phyloP scores from a whole-genome alignment of 768 basidiomycete genomes.

The Melanogaster broomeanus region DNA sequence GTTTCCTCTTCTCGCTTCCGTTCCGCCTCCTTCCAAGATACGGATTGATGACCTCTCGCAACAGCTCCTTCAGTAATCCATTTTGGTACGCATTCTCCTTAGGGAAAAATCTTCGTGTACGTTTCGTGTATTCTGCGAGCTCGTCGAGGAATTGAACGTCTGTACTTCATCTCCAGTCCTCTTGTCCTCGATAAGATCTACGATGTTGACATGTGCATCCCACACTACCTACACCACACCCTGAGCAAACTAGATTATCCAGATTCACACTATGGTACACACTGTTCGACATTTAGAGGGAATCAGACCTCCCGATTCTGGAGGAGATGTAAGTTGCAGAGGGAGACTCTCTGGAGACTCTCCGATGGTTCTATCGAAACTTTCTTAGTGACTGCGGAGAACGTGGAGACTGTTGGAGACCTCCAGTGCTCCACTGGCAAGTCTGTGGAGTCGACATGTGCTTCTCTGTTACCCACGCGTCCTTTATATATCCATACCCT shows the following conservation, averaged over 20 bases:
- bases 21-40: conserved; percentile 19
- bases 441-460: no score
- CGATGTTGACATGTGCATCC: conserved; percentile 31
- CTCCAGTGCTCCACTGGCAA: no score
- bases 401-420: no score
- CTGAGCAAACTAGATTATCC: background rate
- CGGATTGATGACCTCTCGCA: conserved; percentile 24
- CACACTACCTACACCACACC: conserved; percentile 14
- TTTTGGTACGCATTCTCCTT: conserved; percentile 26
- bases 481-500: no score
- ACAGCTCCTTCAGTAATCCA: conserved; percentile 29
- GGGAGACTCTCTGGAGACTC: no score
- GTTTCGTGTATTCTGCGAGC: conserved; percentile 24
- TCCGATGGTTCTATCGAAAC: no score
- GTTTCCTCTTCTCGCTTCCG: conserved; percentile 19
- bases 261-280: background rate
- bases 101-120: conserved; percentile 26
- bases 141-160: conserved; percentile 20
- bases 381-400: no score
- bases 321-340: no score
- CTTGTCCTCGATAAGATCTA: conserved; percentile 28
- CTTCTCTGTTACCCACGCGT: no score
- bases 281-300: conserved; percentile 25
- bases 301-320: no score
- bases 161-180: conserved; percentile 13